These are phyloP conservation scores for Neurospora sp. DNA, from an alignment of 2,329 filamentous ascomycete genomes.

Conservation along the genomic window DNA sequence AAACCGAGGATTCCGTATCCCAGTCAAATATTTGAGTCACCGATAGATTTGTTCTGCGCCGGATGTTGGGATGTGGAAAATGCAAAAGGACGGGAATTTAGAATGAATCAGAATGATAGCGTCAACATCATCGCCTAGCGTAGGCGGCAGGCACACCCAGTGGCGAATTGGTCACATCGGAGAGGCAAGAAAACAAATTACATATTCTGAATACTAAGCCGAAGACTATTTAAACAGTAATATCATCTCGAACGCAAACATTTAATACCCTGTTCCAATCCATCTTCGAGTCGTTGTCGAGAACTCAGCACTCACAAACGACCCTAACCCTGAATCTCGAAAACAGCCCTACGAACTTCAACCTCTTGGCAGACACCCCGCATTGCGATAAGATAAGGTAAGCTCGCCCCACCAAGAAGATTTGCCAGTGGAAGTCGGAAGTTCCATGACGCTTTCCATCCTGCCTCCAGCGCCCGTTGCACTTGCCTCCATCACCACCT, in stretches of 20 bases:
- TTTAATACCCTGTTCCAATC: neutral
- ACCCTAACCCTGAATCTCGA: neutral
- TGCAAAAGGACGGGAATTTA: neutral
- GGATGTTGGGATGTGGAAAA: neutral
- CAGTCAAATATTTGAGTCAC: neutral
- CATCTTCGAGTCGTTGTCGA: neutral
- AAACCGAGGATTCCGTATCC: neutral
- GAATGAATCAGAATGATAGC: neutral
- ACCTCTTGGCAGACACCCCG: slow-evolving; percentile 3
- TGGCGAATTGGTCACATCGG: neutral
- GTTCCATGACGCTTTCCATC: neutral
- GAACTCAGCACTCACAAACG: neutral
- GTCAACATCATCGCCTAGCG: neutral
- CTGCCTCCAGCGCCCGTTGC: neutral
- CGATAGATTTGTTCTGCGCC: neutral
- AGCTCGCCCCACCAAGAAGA: neutral
- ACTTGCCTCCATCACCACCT: neutral
- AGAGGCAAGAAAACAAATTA: neutral
- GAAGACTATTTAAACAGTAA: neutral
- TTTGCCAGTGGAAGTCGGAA: neutral
- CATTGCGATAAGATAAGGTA: slow-evolving; percentile 16
- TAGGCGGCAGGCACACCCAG: neutral
- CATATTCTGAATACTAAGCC: neutral
- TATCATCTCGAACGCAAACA: neutral
- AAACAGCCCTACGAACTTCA: neutral